A percentile compares a stretch with the other conserved stretches of the same genome.
Evolutionary conservation across 2,329 filamentous ascomycete species (phyloP).

Genomic region (Ophiobolus disseminans): DNA sequence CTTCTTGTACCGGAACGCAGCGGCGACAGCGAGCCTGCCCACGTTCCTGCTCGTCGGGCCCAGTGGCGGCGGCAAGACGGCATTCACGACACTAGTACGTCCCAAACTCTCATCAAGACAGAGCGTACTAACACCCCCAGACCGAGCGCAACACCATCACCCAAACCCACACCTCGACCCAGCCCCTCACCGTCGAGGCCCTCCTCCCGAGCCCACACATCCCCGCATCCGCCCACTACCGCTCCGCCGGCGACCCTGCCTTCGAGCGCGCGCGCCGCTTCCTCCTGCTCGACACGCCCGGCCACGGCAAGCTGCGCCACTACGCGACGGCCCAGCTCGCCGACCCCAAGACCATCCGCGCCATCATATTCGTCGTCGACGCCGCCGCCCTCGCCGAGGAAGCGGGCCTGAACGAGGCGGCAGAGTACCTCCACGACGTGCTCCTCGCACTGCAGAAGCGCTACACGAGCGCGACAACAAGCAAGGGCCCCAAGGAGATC

Average conservation of each 20-base stretch:
- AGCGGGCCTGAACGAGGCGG: conserved; percentile 70
- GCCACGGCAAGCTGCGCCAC: conserved; percentile 90
- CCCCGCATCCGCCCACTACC: conserved; percentile 67
- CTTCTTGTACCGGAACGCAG: conserved; percentile 71
- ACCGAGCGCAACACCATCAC: conserved; percentile 63
- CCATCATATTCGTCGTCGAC: conserved; percentile 89
- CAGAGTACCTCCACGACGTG: conserved; percentile 86
- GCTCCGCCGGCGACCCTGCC: conserved; percentile 69
- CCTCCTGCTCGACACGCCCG: conserved; percentile 85
- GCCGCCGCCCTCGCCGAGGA: conserved; percentile 62
- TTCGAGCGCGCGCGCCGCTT: conserved; percentile 67
- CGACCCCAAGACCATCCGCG: conserved; percentile 62
- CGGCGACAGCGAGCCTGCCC: conserved; percentile 70
- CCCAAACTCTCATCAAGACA: background rate
- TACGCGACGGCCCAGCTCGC: conserved; percentile 65
- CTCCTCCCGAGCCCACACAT: conserved; percentile 64
- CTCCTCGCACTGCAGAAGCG: conserved; percentile 83
- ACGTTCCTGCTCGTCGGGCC: conserved; percentile 84
- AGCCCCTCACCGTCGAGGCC: conserved; percentile 63
- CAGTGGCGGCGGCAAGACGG: conserved; percentile 84
- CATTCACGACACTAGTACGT: conserved; percentile 77
- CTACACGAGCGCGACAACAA: conserved; percentile 62
- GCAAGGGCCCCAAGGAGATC: conserved; percentile 66
- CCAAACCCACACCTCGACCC: conserved; percentile 59
- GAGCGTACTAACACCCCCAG: conserved; percentile 33